A percentile compares a stretch with the other conserved stretches of the same genome.
These are phyloP conservation scores for Diplodia corticola DNA, from an alignment of 2,329 filamentous ascomycete species.

Conservation along the genomic window DNA sequence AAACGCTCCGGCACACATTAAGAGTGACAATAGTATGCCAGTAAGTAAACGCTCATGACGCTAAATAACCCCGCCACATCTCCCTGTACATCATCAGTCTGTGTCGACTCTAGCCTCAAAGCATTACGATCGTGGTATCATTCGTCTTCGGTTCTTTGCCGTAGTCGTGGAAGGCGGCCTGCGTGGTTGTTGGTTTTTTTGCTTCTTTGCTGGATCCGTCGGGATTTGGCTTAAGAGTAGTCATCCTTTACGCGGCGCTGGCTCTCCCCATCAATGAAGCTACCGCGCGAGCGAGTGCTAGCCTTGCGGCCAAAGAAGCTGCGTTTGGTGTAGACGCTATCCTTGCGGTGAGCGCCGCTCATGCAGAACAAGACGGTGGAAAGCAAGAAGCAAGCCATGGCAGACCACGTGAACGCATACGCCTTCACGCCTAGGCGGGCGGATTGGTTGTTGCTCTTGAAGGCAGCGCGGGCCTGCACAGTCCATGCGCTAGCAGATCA, in stretches of 20 bases:
- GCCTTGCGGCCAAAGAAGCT: slow-evolving; percentile 53
- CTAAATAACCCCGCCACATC: neutral
- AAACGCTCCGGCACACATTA: neutral
- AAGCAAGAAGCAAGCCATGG: slow-evolving; percentile 66
- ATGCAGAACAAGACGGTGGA: slow-evolving; percentile 68
- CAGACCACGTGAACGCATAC: slow-evolving; percentile 76
- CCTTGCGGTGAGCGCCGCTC: slow-evolving; percentile 51
- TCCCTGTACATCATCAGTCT: slow-evolving; percentile 2
- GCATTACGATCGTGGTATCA: slow-evolving; percentile 14
- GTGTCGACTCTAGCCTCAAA: neutral
- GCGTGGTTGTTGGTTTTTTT: neutral
- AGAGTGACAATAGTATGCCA: neutral
- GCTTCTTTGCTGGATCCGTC: neutral
- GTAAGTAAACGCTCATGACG: slow-evolving; percentile 8
- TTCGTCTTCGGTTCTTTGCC: neutral
- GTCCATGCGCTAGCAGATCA: slow-evolving; percentile 58
- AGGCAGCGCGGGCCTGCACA: slow-evolving; percentile 68
- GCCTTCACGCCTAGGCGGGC: slow-evolving; percentile 67
- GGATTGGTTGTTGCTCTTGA: slow-evolving; percentile 55
- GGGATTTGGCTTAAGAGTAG: slow-evolving; percentile 52
- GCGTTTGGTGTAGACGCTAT: slow-evolving; percentile 32
- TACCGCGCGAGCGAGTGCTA: slow-evolving; percentile 51
- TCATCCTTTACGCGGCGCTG: slow-evolving; percentile 69
- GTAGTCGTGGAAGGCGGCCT: neutral
- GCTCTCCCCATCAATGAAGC: slow-evolving; percentile 57